Conservation (phyloP, 2,329 filamentous ascomycete genomes). For the Daldinia sp. region DNA sequence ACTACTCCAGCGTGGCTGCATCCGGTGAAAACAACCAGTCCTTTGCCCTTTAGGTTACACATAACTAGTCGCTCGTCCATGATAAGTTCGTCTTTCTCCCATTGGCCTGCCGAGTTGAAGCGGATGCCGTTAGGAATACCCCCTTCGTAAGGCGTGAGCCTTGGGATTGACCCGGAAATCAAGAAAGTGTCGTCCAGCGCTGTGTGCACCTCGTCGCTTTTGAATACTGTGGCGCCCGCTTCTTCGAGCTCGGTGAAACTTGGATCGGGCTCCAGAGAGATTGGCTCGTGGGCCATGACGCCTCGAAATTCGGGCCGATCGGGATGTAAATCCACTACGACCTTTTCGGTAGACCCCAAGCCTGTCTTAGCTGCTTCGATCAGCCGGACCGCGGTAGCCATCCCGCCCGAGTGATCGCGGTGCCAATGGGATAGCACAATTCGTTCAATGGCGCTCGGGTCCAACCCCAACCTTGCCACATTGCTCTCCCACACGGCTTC, state of each 20-base stretch:
- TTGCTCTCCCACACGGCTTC: slow-evolving; percentile 61
- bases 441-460: slow-evolving; percentile 55
- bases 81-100: slow-evolving; percentile 59
- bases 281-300: slow-evolving; percentile 51
- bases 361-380: slow-evolving; percentile 53
- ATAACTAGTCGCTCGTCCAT: slow-evolving; percentile 62
- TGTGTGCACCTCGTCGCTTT: slow-evolving; percentile 52
- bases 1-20: slow-evolving; percentile 65
- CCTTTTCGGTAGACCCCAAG: slow-evolving; percentile 34
- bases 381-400: slow-evolving; percentile 58
- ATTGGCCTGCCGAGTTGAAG: slow-evolving; percentile 47
- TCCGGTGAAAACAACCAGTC: slow-evolving; percentile 63
- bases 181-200: slow-evolving; percentile 60
- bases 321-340: slow-evolving; percentile 61
- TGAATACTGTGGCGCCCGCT: slow-evolving; percentile 52
- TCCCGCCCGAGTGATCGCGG: slow-evolving; percentile 62
- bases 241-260: slow-evolving; percentile 56
- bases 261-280: slow-evolving; percentile 63
- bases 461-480: slow-evolving; percentile 52
- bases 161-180: slow-evolving; percentile 62
- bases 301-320: slow-evolving; percentile 60
- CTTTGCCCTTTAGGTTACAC: slow-evolving; percentile 61
- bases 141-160: slow-evolving; percentile 58
- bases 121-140: slow-evolving; percentile 53
- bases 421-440: slow-evolving; percentile 64